Base-by-base conservation (phyloP, 2,329 filamentous ascomycete genomes). In the Teratosphaeria gauchensis region DNA sequence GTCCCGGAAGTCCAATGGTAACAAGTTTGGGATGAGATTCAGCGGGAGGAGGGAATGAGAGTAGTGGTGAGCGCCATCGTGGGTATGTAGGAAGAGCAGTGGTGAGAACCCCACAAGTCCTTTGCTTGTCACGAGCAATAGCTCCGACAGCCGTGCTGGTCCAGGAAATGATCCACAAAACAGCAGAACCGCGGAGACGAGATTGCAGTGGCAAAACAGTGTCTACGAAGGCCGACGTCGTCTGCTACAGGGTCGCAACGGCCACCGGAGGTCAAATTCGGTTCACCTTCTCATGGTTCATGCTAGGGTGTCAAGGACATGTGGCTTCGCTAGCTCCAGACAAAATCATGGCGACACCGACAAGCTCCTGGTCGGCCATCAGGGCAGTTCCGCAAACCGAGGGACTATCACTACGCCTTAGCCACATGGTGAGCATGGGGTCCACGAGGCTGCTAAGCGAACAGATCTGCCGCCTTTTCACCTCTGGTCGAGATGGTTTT, bases 381-480 rank as follows among this genome's bases (percentile, higher is more conserved):
- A 48, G 42, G 19, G 42, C 42, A n/a, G 35, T 42, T 2, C 35
- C 35, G 35, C 12, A 14, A 16, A 42, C 35, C 35, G 42, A 48
- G n/a, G 42, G 42, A 21, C 19, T 11, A 48, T 48, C 42, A 21
- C 42, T 48, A 48, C 9, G 52, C 52, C 12, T 53, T 9, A 31
- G 28, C 28, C 52, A 53, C 52, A 53, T 53, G 52, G 52, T 21
- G 16, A 4, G 52, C 52, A 53, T 32, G 52, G 52, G 28, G 52
- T 53, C 52, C 52, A 53, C 52, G 52, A 53, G 52, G 52, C 52
- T 31, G 52, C n/a, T 48, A 48, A 48, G 42, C 42, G 42, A 48
- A 48, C 42, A 48, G 42, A 48, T 48, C 42, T 48, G 42, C 42
- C 42, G 19, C 42, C n/a, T n/a, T 48, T n/a, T 48, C 42, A 24